Conservation (phyloP, 1,139 yeast genomes). For the Sugiyamaella paludigena region DNA sequence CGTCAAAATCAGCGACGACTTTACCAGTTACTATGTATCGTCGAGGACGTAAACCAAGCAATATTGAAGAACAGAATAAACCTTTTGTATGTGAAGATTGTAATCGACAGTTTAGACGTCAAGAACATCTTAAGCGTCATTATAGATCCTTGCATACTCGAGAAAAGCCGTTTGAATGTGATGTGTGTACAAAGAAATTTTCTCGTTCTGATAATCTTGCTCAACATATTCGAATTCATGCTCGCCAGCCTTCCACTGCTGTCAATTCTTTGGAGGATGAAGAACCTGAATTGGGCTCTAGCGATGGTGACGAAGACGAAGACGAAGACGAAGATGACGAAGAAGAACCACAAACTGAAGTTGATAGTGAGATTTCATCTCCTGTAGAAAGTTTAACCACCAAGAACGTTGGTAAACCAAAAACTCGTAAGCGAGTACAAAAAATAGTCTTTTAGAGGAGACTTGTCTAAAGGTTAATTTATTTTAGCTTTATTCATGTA, state of each 20-base stretch:
- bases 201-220: constrained; percentile 73
- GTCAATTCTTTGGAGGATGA: constrained; percentile 1
- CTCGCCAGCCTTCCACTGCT: not conserved
- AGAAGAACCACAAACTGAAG: not conserved
- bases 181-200: constrained; percentile 67
- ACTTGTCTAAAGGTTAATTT: too few relatives aligned
- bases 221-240: constrained; percentile 70
- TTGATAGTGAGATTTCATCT: not conserved
- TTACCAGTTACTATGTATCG: constrained; percentile 18
- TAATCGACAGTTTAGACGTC: constrained; percentile 56
- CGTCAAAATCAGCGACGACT: not conserved
- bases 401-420: too few relatives aligned
- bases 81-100: constrained; percentile 37
- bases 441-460: too few relatives aligned
- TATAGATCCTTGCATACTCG: constrained; percentile 65
- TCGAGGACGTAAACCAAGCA: constrained; percentile 36
- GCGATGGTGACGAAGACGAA: not conserved
- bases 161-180: constrained; percentile 72
- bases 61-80: constrained; percentile 29
- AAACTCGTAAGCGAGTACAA: too few relatives aligned
- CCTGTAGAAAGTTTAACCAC: not conserved
- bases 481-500: too few relatives aligned
- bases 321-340: constrained; percentile 2
- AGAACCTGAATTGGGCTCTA: not conserved
- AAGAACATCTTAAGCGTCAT: constrained; percentile 77